Base-by-base conservation (phyloP, 208 protist species). In the Trypanosoma cruzi region DNA sequence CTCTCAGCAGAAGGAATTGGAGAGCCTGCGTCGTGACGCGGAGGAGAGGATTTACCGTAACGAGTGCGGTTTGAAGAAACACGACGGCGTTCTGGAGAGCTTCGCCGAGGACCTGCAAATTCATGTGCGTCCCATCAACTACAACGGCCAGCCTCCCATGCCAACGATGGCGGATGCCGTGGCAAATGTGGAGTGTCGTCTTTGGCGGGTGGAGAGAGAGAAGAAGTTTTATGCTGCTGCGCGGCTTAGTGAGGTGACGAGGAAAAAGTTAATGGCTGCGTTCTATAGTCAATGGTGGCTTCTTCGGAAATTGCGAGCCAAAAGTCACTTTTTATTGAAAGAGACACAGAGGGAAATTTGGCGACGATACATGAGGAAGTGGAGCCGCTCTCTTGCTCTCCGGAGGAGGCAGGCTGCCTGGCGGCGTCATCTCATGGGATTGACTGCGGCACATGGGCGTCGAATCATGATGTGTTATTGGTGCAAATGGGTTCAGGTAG, bases 121-220 rank as follows among this genome's bases (percentile, higher is more conserved):
- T 13, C 28, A 67, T n/a, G 46, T 32, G n/a, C 71, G 71, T 16
- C 71, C 71, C 14, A 49, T 76, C 7, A 29, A 32, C 28, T 62
- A 26, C 24, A 22, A 64, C n/a, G 34, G 37, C 37, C 63, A 76
- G 26, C 46, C 55, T 14, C 46, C 64, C 11, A 54, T 64, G 53
- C n/a, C 34, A 32, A 71, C 52, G 16, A 76, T 71, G 71, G 52
- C 71, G 34, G 64, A 76, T 55, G 53, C 46, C 14, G 63, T 76
- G 32, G 54, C n/a, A 3, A 70, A 55, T 32, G 50, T 76, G 26
- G 71, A 61, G 22, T 57, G 16, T 64, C 71, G 71, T 10, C 64
- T 76, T 40, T 48, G 54, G 22, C 42, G 52, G 8, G 40, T 57
- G 13, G 71, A 76, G 46, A 34, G 64, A 5, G 37, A 4, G n/a